Evolutionary conservation across 306 rosid genomes (phyloP).

Genomic region (Malus fusca): DNA sequence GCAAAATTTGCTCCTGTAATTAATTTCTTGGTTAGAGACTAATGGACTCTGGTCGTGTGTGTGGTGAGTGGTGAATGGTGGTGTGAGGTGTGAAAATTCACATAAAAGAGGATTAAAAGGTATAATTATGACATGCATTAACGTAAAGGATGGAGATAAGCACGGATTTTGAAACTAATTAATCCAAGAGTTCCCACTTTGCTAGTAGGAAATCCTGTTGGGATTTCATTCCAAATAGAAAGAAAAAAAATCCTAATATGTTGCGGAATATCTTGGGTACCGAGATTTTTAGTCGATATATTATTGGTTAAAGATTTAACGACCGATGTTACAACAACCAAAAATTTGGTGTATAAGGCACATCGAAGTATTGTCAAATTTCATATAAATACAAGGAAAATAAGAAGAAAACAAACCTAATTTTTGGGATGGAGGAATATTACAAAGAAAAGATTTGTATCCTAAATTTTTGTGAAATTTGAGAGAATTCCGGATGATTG

Average conservation of each 20-base stretch:
- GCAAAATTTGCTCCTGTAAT: neutral
- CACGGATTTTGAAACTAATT: conserved; percentile 2
- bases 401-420: neutral
- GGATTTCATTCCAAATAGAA: neutral
- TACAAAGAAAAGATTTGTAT: neutral
- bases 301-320: no score
- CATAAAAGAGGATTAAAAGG: neutral
- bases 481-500: neutral
- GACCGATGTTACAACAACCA: no score
- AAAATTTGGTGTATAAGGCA: no score
- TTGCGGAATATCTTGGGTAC: no score
- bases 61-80: neutral
- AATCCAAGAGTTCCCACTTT: neutral
- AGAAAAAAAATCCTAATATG: neutral
- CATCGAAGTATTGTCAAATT: neutral
- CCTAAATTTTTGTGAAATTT: neutral
- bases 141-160: neutral
- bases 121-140: neutral
- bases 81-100: neutral
- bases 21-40: neutral
- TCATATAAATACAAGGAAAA: neutral
- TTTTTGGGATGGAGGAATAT: neutral
- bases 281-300: no score
- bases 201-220: neutral
- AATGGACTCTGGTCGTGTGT: neutral